phyloP scores from a whole-genome alignment of 164 flowering plant species.

The Taxillus chinensis region DNA sequence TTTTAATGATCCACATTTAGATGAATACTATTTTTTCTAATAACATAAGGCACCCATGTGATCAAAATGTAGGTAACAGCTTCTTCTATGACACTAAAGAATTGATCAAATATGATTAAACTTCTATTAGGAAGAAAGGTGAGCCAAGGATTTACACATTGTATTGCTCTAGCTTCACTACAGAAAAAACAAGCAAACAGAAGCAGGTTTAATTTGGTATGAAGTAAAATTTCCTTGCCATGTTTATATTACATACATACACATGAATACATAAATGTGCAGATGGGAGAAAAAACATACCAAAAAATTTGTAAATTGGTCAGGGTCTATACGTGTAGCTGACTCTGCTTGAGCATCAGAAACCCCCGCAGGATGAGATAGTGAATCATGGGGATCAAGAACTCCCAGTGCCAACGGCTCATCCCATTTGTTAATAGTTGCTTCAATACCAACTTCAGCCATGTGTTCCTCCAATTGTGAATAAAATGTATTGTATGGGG shows the following conservation, averaged over 20 bases:
- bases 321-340: slow-evolving; percentile 68
- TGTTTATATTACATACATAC: not conserved
- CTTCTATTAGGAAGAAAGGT: no score
- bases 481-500: slow-evolving; percentile 92
- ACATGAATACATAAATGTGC: not conserved
- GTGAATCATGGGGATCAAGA: slow-evolving; percentile 96
- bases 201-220: not conserved
- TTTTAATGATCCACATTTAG: no score
- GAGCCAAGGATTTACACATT: no score
- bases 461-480: slow-evolving; percentile 80
- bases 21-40: no score
- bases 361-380: slow-evolving; percentile 95
- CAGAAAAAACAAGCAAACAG: no score
- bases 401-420: slow-evolving; percentile 76
- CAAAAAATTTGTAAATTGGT: slow-evolving; percentile 80
- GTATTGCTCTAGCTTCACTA: no score
- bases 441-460: slow-evolving; percentile 72
- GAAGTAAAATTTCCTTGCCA: not conserved
- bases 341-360: slow-evolving; percentile 94
- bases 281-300: slow-evolving; percentile 23
- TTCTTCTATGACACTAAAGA: no score
- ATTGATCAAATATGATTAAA: no score
- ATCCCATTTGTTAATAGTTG: slow-evolving; percentile 71
- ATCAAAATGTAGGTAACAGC: no score
- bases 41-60: no score